Percentiles rank a stretch among this genome's conserved stretches.
Evolutionary conservation across 2,329 filamentous ascomycete species (phyloP).

Genomic region (Venturia pyrina): DNA sequence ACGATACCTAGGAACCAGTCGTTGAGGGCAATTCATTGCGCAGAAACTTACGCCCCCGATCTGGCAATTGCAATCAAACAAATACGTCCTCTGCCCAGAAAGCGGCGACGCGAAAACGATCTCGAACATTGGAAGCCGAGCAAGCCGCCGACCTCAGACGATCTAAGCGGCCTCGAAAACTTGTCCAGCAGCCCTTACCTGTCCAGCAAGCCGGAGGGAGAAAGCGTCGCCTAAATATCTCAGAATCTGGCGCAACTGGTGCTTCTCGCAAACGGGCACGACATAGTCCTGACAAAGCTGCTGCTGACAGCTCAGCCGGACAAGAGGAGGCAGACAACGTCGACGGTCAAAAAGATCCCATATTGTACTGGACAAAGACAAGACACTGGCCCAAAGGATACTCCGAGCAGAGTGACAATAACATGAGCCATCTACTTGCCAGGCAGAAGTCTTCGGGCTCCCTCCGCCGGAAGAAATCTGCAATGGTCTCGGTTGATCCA

Average conservation of each 20-base stretch:
- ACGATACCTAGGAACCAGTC: constrained; percentile 11
- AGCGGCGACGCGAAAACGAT: constrained; percentile 12
- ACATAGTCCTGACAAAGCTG: constrained; percentile 12
- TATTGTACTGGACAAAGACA: constrained; percentile 12
- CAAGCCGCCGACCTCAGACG: constrained; percentile 12
- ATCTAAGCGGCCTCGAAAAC: constrained; percentile 14
- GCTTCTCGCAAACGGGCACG: constrained; percentile 13
- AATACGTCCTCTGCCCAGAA: constrained; percentile 12
- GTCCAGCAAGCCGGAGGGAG: constrained; percentile 12
- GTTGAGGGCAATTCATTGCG: constrained; percentile 11
- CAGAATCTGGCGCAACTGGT: constrained; percentile 10
- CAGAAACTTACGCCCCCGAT: constrained; percentile 13
- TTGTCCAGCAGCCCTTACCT: constrained; percentile 12
- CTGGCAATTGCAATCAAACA: constrained; percentile 13
- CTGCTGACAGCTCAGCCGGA: constrained; percentile 11
- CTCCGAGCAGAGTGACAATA: constrained; percentile 17
- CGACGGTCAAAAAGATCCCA: constrained; percentile 12
- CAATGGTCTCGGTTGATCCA: constrained; percentile 18
- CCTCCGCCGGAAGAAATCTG: constrained; percentile 14
- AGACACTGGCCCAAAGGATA: constrained; percentile 20
- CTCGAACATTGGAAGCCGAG: constrained; percentile 11
- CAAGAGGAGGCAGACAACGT: constrained; percentile 12
- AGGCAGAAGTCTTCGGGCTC: constrained; percentile 22
- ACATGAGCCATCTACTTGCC: constrained; percentile 24
- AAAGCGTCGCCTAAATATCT: constrained; percentile 12